Base-by-base conservation (phyloP, 805 yeast genomes). In the Candida cerambycidarum region DNA sequence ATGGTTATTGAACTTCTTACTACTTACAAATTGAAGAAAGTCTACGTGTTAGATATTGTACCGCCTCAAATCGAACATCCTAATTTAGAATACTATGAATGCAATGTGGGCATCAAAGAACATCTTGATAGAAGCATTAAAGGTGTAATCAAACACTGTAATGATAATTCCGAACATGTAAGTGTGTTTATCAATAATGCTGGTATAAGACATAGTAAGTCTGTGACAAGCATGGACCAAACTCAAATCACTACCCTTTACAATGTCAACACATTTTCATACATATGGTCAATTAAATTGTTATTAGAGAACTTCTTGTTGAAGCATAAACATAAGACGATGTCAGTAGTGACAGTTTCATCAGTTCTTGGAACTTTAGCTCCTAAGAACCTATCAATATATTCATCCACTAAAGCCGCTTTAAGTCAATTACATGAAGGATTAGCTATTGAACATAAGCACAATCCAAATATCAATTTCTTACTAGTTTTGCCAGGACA, bases 401-500 rank as follows among this genome's bases (percentile, higher is more conserved):
- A 78, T 53, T 62, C 79, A 1, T 76, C 78, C 1, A 61, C 78
- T 6, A 78, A 78, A 45, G 74, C 79, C 1, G 73, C 78, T 0
- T 45, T 65, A 17, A 54, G 65, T 9, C 71, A 68, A 49, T 46
- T 73, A 7, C 72, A 75, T 47, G 81, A 77, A 48, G 63, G 76
- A 1, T 41, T 78, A 21, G 45, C 65, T 3, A 63, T 63, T 32
- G 83, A 78, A 46, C 41, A 67, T 5, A 36, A 35, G 1, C 46
- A 44, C 1, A 37, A 38, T 27, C 55, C 64, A 0, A 38, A 41
- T 1, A 52, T 76, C 3, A 51, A 67, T 4, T 46, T 69, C 21
- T 59, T 73, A 12, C 53, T 72, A 9, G 70, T 77, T 5, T 46
- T 67, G 2, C 80, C 82, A 0, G 83, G 83, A 2, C 83, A 78